phyloP scores from a whole-genome alignment of 2,329 filamentous ascomycete species.

The Samsoniella hepiali region DNA sequence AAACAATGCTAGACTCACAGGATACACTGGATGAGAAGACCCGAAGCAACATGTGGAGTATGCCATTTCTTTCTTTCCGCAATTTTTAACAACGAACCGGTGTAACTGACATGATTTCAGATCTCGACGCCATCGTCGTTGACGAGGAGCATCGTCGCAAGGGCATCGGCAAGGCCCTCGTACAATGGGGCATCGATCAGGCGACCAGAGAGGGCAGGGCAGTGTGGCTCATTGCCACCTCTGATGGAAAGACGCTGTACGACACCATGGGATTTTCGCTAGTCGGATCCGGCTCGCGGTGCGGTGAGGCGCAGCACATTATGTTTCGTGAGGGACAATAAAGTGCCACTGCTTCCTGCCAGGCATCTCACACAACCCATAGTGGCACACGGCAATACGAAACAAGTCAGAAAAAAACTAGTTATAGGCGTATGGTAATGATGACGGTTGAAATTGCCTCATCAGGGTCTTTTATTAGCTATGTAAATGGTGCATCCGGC shows the following conservation, averaged over 20 bases:
- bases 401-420: neutral
- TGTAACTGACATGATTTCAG: neutral
- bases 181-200: slow-evolving; percentile 13
- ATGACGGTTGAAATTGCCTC: neutral
- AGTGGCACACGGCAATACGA: neutral
- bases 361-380: no score
- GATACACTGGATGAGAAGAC: slow-evolving; percentile 13
- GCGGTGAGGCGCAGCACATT: slow-evolving; percentile 12
- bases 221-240: slow-evolving; percentile 7
- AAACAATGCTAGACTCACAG: neutral
- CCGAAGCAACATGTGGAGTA: slow-evolving; percentile 5
- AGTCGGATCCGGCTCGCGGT: neutral
- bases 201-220: neutral
- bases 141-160: slow-evolving; percentile 16
- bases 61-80: neutral
- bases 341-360: neutral
- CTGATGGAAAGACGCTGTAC: neutral
- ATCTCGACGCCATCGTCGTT: slow-evolving; percentile 21
- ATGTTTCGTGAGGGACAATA: neutral
- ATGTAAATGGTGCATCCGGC: neutral
- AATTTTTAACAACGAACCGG: neutral
- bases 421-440: neutral
- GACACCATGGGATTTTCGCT: slow-evolving; percentile 1
- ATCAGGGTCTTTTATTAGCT: neutral
- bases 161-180: slow-evolving; percentile 10